phyloP scores from a whole-genome alignment of 331 rosid genomes.

The Quercus lobata region DNA sequence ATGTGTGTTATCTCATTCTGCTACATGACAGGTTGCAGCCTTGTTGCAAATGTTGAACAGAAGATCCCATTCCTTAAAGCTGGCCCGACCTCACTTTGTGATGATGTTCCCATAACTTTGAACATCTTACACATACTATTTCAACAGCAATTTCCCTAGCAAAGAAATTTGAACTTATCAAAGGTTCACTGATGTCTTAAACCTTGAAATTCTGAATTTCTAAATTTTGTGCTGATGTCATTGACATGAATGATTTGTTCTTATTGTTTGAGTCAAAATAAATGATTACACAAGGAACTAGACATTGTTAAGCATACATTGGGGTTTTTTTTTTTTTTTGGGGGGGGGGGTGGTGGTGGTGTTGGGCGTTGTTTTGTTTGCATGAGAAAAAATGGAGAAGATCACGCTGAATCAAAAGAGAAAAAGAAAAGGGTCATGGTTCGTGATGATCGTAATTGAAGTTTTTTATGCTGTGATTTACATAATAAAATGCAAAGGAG shows the following conservation, averaged over 20 bases:
- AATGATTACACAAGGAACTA: background rate
- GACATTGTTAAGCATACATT: background rate
- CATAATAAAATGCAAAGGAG: background rate
- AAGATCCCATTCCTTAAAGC: background rate
- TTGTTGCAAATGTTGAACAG: background rate
- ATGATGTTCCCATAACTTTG: background rate
- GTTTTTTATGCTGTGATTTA: background rate
- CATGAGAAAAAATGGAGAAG: background rate
- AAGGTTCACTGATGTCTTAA: background rate
- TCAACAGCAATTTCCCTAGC: background rate
- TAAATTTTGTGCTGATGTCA: background rate
- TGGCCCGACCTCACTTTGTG: background rate
- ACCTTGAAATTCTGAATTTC: background rate
- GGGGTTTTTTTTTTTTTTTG: background rate
- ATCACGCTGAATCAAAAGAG: background rate
- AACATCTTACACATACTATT: background rate
- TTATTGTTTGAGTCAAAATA: background rate
- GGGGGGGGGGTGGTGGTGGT: too few species aligned
- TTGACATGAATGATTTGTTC: background rate
- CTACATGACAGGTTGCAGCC: background rate
- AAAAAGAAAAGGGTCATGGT: background rate
- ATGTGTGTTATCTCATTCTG: background rate
- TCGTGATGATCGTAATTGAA: background rate
- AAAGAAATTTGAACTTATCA: background rate
- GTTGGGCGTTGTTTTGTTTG: too few species aligned